phyloP scores from a whole-genome alignment of 805 yeast species.

The Kuraishia hungarica region DNA sequence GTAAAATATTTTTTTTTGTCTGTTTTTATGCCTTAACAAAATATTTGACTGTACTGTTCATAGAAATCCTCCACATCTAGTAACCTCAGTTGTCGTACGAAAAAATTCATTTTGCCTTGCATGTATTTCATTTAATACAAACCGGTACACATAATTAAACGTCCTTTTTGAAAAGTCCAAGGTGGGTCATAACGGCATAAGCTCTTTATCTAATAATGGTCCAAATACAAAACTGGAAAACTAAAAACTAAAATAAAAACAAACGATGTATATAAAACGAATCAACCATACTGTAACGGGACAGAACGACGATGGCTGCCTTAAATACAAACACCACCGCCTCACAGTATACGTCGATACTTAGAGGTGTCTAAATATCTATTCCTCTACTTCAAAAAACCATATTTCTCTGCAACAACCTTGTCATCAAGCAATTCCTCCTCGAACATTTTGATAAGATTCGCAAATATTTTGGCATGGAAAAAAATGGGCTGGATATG shows the following conservation, averaged over 20 bases:
- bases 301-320: too few relatives aligned
- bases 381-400: constrained; percentile 8
- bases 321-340: too few relatives aligned
- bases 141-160: too few relatives aligned
- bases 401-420: constrained; percentile 17
- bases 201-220: neutral
- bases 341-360: neutral
- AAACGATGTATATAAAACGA: neutral
- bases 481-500: constrained; percentile 37
- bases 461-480: constrained; percentile 41
- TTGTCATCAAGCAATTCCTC: constrained; percentile 25
- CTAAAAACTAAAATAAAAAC: neutral
- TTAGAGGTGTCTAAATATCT: neutral
- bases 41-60: too few relatives aligned
- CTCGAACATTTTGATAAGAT: constrained; percentile 35
- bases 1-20: too few relatives aligned
- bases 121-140: neutral
- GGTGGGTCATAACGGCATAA: neutral
- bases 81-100: neutral
- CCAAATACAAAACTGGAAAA: neutral
- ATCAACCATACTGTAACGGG: too few relatives aligned
- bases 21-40: too few relatives aligned
- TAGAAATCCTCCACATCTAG: too few relatives aligned
- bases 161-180: neutral
- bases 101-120: neutral